Evolutionary conservation across 306 rosid genomes (phyloP).

Genomic region (Vachellia collinsii): DNA sequence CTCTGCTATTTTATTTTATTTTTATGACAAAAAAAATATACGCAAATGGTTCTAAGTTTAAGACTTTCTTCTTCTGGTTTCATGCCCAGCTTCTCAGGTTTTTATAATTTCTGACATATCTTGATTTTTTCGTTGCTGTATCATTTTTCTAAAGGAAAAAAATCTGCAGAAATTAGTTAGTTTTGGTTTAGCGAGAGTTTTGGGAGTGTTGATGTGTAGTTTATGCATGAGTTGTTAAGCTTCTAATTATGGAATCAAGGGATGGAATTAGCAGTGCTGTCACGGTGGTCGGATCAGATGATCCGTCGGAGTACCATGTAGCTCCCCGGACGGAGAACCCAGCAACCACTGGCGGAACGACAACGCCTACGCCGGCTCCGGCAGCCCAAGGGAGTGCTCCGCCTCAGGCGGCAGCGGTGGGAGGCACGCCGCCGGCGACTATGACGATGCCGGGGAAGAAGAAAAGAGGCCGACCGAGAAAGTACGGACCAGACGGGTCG

Average conservation of each 20-base stretch:
- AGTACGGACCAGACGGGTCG: constrained; percentile 88
- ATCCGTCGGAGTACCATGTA: constrained; percentile 90
- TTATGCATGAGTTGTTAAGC: constrained; percentile 43
- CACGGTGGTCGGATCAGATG: constrained; percentile 97
- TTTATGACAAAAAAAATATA: constrained; percentile 15
- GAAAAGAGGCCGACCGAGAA: constrained; percentile 96
- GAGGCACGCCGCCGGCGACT: constrained; percentile 11
- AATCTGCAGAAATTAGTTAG: not conserved
- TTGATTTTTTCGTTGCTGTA: constrained; percentile 27
- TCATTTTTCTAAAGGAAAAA: constrained; percentile 1
- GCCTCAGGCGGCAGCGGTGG: constrained; percentile 37
- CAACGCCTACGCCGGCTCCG: constrained; percentile 29
- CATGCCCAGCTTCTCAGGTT: constrained; percentile 25
- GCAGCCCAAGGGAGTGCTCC: constrained; percentile 29
- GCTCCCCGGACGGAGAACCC: constrained; percentile 82
- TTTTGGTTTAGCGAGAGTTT: constrained; percentile 36
- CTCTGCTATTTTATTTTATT: constrained; percentile 29
- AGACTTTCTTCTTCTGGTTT: constrained; percentile 44
- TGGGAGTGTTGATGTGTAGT: constrained; percentile 51
- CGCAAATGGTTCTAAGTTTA: constrained; percentile 40
- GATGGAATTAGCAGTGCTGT: constrained; percentile 85
- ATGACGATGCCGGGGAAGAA: constrained; percentile 62
- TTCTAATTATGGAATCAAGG: constrained; percentile 77
- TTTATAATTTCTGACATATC: constrained; percentile 8
- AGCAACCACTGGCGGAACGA: constrained; percentile 60